Evolutionary conservation across 495 filamentous ascomycete species (phyloP).

Genomic region (Aspergillus sclerotioniger): DNA sequence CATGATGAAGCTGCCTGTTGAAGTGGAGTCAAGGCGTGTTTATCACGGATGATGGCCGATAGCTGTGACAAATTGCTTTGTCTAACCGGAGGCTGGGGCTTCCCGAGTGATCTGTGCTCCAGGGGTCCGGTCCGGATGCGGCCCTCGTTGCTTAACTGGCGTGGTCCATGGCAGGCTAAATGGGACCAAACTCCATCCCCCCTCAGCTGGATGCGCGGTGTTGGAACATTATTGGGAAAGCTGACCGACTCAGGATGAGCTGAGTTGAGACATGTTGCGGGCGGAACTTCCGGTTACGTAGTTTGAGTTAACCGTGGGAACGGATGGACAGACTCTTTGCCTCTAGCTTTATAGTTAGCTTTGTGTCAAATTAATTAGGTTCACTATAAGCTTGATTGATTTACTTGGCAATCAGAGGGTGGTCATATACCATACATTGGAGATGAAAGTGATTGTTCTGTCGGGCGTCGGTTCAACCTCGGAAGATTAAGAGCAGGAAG

Average conservation of each 20-base stretch:
- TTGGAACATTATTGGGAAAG: not conserved
- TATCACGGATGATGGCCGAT: not conserved
- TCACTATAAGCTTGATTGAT: not conserved
- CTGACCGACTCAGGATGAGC: not conserved
- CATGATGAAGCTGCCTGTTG: not conserved
- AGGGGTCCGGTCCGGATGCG: not conserved
- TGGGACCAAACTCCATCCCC: not conserved
- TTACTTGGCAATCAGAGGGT: not conserved
- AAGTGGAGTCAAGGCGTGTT: not conserved
- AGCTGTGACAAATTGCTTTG: not conserved
- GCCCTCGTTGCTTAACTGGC: not conserved
- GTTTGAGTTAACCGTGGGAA: not conserved
- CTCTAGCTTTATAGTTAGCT: not conserved
- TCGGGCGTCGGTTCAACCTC: not conserved
- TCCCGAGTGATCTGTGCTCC: constrained; percentile 2
- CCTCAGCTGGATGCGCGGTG: not conserved
- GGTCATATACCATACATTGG: not conserved
- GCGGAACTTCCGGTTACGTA: constrained; percentile 1
- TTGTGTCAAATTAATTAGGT: not conserved
- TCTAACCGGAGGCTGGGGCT: not conserved
- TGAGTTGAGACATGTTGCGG: not conserved
- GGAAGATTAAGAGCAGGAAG: not conserved
- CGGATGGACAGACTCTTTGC: not conserved
- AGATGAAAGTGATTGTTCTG: not conserved
- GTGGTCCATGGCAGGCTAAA: constrained; percentile 1